A percentile compares a stretch with the other conserved stretches of the same genome.
Evolutionary conservation across 352 stramenopile genomes (phyloP).

Genomic region (Pythium monospermum): DNA sequence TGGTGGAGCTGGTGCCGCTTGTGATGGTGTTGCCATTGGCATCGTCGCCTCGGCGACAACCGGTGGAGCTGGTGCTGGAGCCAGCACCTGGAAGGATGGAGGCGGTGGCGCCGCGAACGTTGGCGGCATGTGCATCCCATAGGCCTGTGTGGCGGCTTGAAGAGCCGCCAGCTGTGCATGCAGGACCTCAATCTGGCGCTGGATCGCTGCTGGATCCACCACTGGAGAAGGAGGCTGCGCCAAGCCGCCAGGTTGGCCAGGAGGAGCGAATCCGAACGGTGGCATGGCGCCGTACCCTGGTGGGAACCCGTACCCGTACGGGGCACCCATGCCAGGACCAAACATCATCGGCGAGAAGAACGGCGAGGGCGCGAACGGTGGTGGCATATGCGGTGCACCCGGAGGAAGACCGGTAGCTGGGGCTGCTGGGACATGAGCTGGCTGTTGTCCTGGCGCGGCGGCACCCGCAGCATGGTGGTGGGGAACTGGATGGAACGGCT

Average conservation of each 20-base stretch:
- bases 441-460: background rate
- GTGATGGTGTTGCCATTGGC: background rate
- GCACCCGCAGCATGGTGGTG: background rate
- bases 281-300: constrained; percentile 50
- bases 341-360: constrained; percentile 67
- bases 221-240: constrained; percentile 13
- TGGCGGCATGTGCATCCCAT: constrained; percentile 9
- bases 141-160: constrained; percentile 21
- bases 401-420: constrained; percentile 8
- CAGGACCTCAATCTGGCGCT: constrained; percentile 24
- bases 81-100: no score
- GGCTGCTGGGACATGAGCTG: constrained; percentile 1
- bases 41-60: background rate
- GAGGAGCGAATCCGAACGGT: constrained; percentile 26
- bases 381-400: no score
- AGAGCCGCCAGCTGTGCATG: constrained; percentile 24
- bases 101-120: no score
- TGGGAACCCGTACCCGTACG: constrained; percentile 53
- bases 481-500: constrained; percentile 1
- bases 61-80: background rate
- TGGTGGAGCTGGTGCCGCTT: constrained; percentile 3
- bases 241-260: constrained; percentile 9
- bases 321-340: constrained; percentile 29
- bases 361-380: no score
- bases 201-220: constrained; percentile 19